A percentile compares a stretch with the other conserved stretches of the same genome.
These are phyloP conservation scores for Cercospora canescens DNA, from an alignment of 2,329 filamentous ascomycete species.

Conservation along the genomic window DNA sequence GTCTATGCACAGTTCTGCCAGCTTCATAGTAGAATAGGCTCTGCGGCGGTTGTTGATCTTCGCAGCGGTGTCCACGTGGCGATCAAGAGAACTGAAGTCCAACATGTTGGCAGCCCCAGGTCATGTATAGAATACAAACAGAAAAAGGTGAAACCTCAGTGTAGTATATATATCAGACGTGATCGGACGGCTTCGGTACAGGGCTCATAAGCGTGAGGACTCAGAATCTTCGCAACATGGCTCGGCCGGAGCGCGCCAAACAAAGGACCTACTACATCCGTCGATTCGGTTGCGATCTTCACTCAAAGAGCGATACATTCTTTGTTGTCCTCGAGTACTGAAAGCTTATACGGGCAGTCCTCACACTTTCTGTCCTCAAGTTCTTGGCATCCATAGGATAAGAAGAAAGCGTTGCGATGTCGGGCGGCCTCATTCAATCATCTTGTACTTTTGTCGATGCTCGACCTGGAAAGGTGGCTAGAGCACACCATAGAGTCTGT, in stretches of 20 bases:
- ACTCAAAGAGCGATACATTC: neutral
- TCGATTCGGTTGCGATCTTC: neutral
- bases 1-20: neutral
- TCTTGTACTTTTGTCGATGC: neutral
- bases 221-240: neutral
- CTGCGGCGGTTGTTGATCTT: neutral
- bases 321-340: neutral
- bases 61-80: neutral
- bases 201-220: neutral
- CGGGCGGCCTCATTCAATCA: no score
- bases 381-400: neutral
- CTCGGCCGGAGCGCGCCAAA: neutral
- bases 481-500: neutral
- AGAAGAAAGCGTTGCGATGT: neutral
- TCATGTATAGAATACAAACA: neutral
- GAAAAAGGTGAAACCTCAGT: neutral
- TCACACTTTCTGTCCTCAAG: neutral
- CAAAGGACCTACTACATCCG: neutral
- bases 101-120: neutral
- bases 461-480: neutral
- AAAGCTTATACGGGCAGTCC: neutral
- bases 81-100: neutral
- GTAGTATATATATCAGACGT: neutral
- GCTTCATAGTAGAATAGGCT: neutral
- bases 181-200: neutral